These are phyloP conservation scores for Aspergillaceae sp. DNA, from an alignment of 2,329 filamentous ascomycete genomes.

Conservation along the genomic window DNA sequence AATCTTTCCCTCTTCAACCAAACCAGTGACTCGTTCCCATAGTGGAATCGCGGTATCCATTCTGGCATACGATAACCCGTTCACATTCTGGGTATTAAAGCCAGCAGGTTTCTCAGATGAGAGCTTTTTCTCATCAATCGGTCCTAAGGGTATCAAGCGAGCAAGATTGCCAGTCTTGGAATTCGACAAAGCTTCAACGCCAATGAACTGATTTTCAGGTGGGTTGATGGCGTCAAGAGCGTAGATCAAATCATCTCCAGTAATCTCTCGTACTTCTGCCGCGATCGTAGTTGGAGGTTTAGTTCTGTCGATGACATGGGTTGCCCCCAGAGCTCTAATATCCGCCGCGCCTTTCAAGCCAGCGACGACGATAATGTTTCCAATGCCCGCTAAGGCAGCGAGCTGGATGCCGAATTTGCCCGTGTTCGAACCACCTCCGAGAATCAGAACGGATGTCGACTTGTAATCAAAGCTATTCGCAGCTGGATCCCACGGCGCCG, in stretches of 20 bases:
- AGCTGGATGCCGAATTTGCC: slow-evolving; percentile 18
- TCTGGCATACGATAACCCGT: neutral
- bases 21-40: slow-evolving; percentile 24
- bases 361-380: slow-evolving; percentile 28
- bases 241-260: slow-evolving; percentile 34
- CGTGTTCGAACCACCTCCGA: slow-evolving; percentile 18
- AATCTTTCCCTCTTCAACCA: slow-evolving; percentile 23
- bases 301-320: neutral
- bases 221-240: slow-evolving; percentile 29
- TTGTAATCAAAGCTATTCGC: slow-evolving; percentile 5
- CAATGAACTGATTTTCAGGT: slow-evolving; percentile 18
- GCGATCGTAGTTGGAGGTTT: slow-evolving; percentile 16
- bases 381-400: slow-evolving; percentile 25
- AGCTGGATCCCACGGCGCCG: slow-evolving; percentile 4
- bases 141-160: neutral
- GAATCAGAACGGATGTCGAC: slow-evolving; percentile 9
- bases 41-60: slow-evolving; percentile 19
- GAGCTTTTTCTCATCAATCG: neutral
- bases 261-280: slow-evolving; percentile 25
- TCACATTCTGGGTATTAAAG: neutral
- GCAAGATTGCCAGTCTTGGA: neutral
- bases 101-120: neutral
- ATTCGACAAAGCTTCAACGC: neutral
- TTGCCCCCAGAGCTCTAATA: neutral
- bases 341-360: neutral